phyloP scores from a whole-genome alignment of 192 early-diverging fungal genomes.

The Pilobolus umbonatus region DNA sequence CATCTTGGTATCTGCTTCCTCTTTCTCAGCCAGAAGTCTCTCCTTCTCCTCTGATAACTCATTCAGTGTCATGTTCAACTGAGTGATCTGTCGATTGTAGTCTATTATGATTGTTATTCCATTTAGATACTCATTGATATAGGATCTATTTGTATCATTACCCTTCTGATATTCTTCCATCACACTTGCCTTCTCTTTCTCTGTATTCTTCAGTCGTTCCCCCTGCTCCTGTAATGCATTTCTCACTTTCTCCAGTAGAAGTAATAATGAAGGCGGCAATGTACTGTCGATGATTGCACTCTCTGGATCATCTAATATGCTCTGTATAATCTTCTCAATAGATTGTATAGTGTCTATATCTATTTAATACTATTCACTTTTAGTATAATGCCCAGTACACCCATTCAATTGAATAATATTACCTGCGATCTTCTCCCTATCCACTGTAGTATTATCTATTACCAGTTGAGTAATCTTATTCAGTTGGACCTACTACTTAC shows the following conservation, averaged over 20 bases:
- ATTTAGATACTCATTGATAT: no score
- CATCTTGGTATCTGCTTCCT: conserved; percentile 9
- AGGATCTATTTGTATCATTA: not conserved
- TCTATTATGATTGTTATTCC: conserved; percentile 4
- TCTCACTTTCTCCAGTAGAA: conserved; percentile 9
- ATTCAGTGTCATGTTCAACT: conserved; percentile 22
- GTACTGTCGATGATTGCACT: not conserved
- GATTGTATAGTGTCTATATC: no score
- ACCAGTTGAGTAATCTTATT: not conserved
- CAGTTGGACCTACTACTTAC: no score
- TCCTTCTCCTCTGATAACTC: conserved; percentile 51
- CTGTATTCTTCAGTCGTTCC: not conserved
- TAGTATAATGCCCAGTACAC: no score
- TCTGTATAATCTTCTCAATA: not conserved
- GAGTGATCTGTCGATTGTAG: conserved; percentile 26
- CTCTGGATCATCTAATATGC: conserved; percentile 12
- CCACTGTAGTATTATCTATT: not conserved
- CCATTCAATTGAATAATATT: no score
- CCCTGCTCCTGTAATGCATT: conserved; percentile 8
- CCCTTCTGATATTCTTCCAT: not conserved
- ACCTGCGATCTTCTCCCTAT: no score
- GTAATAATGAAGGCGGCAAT: conserved; percentile 8
- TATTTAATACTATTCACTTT: no score
- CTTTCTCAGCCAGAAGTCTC: conserved; percentile 20
- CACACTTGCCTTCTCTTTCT: not conserved